phyloP scores from a whole-genome alignment of 352 stramenopile genomes.

The Phytopythium ostracodes region DNA sequence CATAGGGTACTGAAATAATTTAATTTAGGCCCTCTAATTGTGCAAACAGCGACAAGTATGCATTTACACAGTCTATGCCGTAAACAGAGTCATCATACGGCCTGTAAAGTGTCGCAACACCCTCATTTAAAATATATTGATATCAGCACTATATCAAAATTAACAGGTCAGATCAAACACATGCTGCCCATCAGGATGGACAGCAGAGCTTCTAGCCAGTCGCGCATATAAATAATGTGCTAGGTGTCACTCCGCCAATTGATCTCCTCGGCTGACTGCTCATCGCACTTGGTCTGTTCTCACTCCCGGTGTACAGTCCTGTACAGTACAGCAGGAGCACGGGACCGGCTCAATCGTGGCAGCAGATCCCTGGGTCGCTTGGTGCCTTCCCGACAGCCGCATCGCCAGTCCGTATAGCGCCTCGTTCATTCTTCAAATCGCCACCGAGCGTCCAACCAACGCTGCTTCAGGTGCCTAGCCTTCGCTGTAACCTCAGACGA shows the following conservation, averaged over 20 bases:
- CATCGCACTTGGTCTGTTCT: neutral
- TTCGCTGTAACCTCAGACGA: no score
- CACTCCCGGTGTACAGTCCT: neutral
- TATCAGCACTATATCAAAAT: no score
- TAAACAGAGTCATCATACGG: no score
- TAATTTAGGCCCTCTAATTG: no score
- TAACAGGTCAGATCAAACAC: no score
- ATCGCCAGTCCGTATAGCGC: neutral
- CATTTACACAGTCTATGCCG: neutral
- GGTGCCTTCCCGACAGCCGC: no score
- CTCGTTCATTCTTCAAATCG: slow-evolving; percentile 1
- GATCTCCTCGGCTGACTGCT: neutral
- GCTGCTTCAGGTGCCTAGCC: neutral
- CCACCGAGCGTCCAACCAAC: neutral
- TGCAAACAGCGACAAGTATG: neutral
- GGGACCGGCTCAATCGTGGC: neutral
- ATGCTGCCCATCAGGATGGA: no score
- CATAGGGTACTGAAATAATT: no score
- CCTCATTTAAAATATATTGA: no score
- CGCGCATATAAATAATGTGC: neutral
- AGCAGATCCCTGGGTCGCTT: neutral
- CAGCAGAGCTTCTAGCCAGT: no score
- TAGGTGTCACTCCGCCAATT: neutral
- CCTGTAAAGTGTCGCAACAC: no score
- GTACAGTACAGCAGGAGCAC: neutral